phyloP scores from a whole-genome alignment of 1,284 basidiomycete species.

The Wallemia hederae region DNA sequence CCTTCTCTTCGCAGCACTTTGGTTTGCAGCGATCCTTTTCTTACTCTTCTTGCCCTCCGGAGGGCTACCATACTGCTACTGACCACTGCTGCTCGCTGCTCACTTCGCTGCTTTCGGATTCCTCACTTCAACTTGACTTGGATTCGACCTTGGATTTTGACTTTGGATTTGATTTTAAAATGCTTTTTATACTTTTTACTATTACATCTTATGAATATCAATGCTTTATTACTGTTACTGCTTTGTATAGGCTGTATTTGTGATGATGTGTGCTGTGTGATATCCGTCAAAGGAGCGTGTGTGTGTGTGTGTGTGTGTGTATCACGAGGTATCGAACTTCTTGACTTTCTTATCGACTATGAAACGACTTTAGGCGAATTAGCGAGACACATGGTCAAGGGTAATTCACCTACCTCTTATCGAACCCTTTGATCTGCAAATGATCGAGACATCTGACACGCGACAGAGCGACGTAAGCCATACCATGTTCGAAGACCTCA shows the following conservation, averaged over 20 bases:
- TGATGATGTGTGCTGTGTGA: too few relatives aligned
- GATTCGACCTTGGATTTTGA: too few relatives aligned
- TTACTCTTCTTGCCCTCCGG: too few relatives aligned
- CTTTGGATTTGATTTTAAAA: too few relatives aligned
- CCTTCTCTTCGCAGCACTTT: too few relatives aligned
- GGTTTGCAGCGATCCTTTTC: too few relatives aligned
- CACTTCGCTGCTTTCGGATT: slow-evolving; percentile 76
- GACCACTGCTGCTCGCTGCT: slow-evolving; percentile 62
- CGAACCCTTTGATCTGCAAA: neutral
- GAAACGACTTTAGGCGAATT: neutral
- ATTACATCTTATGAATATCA: slow-evolving; percentile 29
- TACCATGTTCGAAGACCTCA: neutral
- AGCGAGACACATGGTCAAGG: neutral
- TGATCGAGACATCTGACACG: neutral
- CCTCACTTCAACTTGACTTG: too few relatives aligned
- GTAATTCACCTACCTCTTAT: neutral
- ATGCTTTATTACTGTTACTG: too few relatives aligned
- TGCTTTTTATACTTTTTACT: too few relatives aligned
- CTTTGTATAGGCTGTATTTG: too few relatives aligned
- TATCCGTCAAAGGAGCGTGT: slow-evolving; percentile 70
- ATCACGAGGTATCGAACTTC: neutral
- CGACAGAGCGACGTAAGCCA: neutral
- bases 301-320: slow-evolving; percentile 31
- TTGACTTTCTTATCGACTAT: neutral
- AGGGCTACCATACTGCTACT: too few relatives aligned